Conservation (phyloP, 371 early-diverging fungal genomes). For the Vavraia culicis region DNA sequence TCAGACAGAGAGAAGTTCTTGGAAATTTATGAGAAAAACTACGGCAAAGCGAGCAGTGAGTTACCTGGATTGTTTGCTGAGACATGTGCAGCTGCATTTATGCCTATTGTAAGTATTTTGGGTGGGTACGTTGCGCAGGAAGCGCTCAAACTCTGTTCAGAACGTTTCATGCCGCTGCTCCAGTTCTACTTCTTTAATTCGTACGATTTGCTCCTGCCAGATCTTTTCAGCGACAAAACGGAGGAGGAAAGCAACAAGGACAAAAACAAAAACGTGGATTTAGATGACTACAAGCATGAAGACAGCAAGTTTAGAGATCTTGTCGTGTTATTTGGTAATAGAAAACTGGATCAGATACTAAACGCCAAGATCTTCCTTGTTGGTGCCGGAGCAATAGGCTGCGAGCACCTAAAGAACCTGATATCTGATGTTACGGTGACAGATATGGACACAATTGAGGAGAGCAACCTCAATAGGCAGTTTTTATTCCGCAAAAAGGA, state of each 20-base stretch:
- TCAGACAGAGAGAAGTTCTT: too few relatives aligned
- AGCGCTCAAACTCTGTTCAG: constrained; percentile 73
- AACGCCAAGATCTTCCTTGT: constrained; percentile 76
- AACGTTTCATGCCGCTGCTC: constrained; percentile 76
- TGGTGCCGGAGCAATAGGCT: constrained; percentile 98
- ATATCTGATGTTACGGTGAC: constrained; percentile 71
- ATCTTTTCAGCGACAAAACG: constrained; percentile 35
- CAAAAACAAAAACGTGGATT: not conserved
- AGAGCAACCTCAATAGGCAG: constrained; percentile 84
- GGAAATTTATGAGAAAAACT: too few relatives aligned
- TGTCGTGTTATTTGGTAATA: not conserved
- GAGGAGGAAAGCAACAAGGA: not conserved
- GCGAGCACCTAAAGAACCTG: constrained; percentile 99
- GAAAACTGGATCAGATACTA: constrained; percentile 59
- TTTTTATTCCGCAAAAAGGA: constrained; percentile 77
- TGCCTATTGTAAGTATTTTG: constrained; percentile 85
- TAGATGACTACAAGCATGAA: not conserved
- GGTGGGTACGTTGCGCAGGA: constrained; percentile 98
- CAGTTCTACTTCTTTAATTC: constrained; percentile 94
- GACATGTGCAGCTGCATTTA: constrained; percentile 43
- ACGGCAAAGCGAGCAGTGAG: too few relatives aligned
- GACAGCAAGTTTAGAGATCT: not conserved
- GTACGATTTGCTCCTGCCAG: constrained; percentile 61
- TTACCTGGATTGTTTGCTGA: too few relatives aligned
- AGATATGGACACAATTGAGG: constrained; percentile 97